Evolutionary conservation across 352 stramenopile species (phyloP).

Genomic region (Sclerospora graminicola): DNA sequence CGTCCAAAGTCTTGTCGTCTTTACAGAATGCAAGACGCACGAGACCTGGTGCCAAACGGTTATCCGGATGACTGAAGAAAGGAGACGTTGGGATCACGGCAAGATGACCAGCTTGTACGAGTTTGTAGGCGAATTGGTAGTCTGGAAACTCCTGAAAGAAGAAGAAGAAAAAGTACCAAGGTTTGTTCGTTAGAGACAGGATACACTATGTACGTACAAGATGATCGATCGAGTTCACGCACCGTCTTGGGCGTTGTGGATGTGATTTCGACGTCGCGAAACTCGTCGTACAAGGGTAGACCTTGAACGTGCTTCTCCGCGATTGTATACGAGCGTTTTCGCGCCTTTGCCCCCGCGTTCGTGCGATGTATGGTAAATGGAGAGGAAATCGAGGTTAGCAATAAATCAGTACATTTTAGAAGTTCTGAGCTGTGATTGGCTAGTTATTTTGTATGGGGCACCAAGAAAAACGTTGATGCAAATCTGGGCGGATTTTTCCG

Average conservation of each 20-base stretch:
- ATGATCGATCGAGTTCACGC: slow-evolving; percentile 5
- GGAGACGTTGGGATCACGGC: slow-evolving; percentile 90
- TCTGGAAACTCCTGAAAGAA: slow-evolving; percentile 59
- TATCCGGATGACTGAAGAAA: slow-evolving; percentile 86
- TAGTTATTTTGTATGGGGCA: too few relatives aligned
- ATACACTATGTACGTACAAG: slow-evolving; percentile 4
- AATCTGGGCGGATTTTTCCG: too few relatives aligned
- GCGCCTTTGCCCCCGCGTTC: too few relatives aligned
- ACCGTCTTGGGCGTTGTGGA: slow-evolving; percentile 50
- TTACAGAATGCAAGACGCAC: slow-evolving; percentile 96
- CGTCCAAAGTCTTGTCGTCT: slow-evolving; percentile 88
- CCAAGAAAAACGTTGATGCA: too few relatives aligned
- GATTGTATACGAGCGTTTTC: too few relatives aligned
- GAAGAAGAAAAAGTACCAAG: not conserved
- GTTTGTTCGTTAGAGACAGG: not conserved
- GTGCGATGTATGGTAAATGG: too few relatives aligned
- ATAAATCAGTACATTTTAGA: too few relatives aligned
- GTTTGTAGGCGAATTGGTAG: slow-evolving; percentile 84
- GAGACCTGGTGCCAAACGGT: slow-evolving; percentile 62
- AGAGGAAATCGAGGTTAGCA: too few relatives aligned
- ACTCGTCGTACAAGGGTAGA: slow-evolving; percentile 65
- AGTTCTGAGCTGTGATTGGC: slow-evolving; percentile 79
- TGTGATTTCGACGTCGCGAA: slow-evolving; percentile 40
- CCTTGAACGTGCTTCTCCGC: slow-evolving; percentile 60
- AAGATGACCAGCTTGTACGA: slow-evolving; percentile 86